A percentile compares a stretch with the other conserved stretches of the same genome.
Evolutionary conservation across 1,284 basidiomycete species (phyloP).

Genomic region (Clitocybe nebularis): DNA sequence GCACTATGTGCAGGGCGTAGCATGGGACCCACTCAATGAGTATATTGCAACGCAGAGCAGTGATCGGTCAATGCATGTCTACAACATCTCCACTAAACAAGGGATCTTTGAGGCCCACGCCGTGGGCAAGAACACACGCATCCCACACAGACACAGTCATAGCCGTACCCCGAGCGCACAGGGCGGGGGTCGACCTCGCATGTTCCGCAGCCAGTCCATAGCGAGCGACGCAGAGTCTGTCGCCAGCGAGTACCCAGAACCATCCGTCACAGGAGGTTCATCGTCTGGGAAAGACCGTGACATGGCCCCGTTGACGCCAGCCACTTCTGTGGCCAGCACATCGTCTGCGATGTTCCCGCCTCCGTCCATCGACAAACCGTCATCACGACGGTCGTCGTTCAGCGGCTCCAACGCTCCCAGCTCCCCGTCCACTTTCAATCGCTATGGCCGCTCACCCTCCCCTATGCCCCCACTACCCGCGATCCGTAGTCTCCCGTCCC

Average conservation of each 20-base stretch:
- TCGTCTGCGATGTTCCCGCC: conserved; percentile 73
- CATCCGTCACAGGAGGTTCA: conserved; percentile 19
- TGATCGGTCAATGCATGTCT: conserved; percentile 89
- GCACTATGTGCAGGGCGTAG: conserved; percentile 94
- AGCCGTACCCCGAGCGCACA: conserved; percentile 62
- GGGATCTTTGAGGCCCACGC: conserved; percentile 84
- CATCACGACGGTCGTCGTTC: conserved; percentile 85
- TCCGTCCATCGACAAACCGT: conserved; percentile 58
- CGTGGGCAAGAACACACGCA: conserved; percentile 75
- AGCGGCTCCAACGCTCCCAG: conserved; percentile 76
- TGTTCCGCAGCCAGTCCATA: conserved; percentile 67
- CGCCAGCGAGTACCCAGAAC: conserved; percentile 17
- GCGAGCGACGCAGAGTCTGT: conserved; percentile 53
- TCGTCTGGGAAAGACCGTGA: conserved; percentile 22
- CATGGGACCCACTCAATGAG: conserved; percentile 94
- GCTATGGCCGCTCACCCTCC: conserved; percentile 82
- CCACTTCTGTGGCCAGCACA: conserved; percentile 41
- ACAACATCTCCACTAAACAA: conserved; percentile 73
- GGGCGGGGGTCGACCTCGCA: conserved; percentile 44
- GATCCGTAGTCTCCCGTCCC: conserved; percentile 60
- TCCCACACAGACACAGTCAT: conserved; percentile 65
- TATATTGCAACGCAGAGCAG: conserved; percentile 94
- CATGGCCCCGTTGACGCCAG: conserved; percentile 56
- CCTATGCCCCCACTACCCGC: conserved; percentile 89
- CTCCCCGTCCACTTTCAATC: conserved; percentile 62